Evolutionary conservation across 2,329 filamentous ascomycete species (phyloP).

Genomic region (Albifimbria verrucaria): DNA sequence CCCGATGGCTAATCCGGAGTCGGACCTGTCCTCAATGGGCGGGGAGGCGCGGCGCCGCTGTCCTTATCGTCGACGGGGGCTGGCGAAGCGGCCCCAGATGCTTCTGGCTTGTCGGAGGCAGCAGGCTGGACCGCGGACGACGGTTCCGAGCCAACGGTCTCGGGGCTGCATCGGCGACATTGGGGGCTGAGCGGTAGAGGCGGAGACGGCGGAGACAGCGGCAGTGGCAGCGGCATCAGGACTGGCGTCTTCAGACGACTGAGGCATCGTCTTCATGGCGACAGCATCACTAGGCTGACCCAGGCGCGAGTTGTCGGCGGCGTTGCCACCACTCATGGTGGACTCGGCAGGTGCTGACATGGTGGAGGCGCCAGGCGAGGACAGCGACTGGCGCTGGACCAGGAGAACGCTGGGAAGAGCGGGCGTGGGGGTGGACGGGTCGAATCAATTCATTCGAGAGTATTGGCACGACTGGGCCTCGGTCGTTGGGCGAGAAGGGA

Average conservation of each 20-base stretch:
- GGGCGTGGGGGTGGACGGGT: conserved; percentile 7
- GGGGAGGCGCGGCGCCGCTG: conserved; percentile 24
- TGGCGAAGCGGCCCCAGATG: conserved; percentile 3
- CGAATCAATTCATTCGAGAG: conserved; percentile 17
- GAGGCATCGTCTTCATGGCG: conserved; percentile 31
- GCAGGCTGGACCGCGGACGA: conserved; percentile 16
- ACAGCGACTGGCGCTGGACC: conserved; percentile 20
- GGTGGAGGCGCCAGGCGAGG: conserved; percentile 15
- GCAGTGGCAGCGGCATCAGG: conserved; percentile 14
- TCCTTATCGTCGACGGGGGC: conserved; percentile 32
- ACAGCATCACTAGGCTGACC: conserved; percentile 34
- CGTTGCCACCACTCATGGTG: conserved; percentile 27
- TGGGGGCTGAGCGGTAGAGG: too few species aligned
- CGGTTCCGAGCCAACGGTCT: conserved; percentile 10
- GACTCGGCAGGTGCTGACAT: conserved; percentile 30
- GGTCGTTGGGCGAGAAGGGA: too few species aligned
- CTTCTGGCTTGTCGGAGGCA: conserved; percentile 9
- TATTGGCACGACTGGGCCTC: too few species aligned
- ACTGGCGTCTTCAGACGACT: conserved; percentile 11
- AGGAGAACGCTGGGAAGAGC: conserved; percentile 14
- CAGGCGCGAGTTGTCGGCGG: conserved; percentile 23
- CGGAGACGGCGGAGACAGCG: too few species aligned
- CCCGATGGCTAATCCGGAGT: conserved; percentile 39
- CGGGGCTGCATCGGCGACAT: too few species aligned
- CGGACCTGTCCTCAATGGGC: conserved; percentile 27